Evolutionary conservation across 2,329 filamentous ascomycete species (phyloP), one percentile per base, ranked within the genome.

Genomic region (Stemphylium lycopersici): DNA sequence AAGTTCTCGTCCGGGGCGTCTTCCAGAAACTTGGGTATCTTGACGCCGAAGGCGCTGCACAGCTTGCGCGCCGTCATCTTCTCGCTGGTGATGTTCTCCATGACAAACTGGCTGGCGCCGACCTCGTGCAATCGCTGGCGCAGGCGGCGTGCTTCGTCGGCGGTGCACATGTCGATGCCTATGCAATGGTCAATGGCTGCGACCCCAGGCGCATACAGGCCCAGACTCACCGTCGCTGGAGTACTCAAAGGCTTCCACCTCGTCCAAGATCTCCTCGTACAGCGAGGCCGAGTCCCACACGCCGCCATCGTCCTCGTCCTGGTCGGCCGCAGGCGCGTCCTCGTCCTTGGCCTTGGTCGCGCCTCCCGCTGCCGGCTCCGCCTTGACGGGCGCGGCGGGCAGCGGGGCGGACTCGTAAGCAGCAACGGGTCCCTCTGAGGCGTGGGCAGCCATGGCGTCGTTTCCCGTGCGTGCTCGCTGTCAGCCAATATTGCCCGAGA

Each of bases 31-130:
- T 80, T 75, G 2, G 91, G 90, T 38, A 90, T 86, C 34, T 84
- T 81, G 64, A 96, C 85, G 55, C 87, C 88, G 79, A 97, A 97
- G 12, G 91, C 93, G 7, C 90, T 92, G 70, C 93, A 87, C 26
- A 97, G 81, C 76, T 91, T 93, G 77, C 89, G 91, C 49, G 90
- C 90, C 16, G 88, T 87, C 71, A 95, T 87, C 46, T 81, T 81
- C 29, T 87, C 86, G 48, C 82, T 82, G 59, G 72, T 75, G 48
- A 75, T 72, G 63, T 69, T 71, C 44, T 87, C 83, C 65, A 86
- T 80, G 69, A 90, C 86, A 73, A 97, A 96, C 56, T 88, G 83
- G 56, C 86, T 83, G 18, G 90, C 89, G n/a, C 93, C 93, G 58
- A 92, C 80, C 47, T 86, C 81, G 70, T 89, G 89, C 55, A 96